Conservation (phyloP, 768 basidiomycete species). For the Russula earlei region DNA sequence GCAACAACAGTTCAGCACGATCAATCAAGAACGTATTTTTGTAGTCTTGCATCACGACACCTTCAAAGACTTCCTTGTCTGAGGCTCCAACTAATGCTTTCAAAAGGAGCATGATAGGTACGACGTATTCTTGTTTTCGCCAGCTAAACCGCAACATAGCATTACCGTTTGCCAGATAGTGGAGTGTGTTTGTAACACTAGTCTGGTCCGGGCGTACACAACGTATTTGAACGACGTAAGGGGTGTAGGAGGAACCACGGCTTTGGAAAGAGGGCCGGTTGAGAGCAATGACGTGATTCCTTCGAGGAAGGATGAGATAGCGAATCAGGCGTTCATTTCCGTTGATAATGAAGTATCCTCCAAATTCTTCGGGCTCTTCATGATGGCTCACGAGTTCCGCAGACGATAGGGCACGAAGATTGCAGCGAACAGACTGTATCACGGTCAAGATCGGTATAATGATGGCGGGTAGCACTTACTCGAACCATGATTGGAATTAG, state of each 20-base stretch:
- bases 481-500: constrained; percentile 94
- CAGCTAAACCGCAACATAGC: constrained; percentile 96
- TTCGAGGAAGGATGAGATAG: constrained; percentile 90
- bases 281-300: constrained; percentile 92
- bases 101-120: constrained; percentile 93
- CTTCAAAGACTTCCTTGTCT: constrained; percentile 95
- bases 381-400: constrained; percentile 79
- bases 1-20: constrained; percentile 85
- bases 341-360: constrained; percentile 97
- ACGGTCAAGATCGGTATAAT: not conserved
- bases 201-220: constrained; percentile 92
- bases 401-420: constrained; percentile 77
- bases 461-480: constrained; percentile 40
- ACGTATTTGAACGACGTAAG: constrained; percentile 90
- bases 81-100: constrained; percentile 87
- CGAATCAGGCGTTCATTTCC: constrained; percentile 98
- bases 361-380: constrained; percentile 98
- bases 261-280: constrained; percentile 84
- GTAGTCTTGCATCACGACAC: constrained; percentile 93
- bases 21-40: constrained; percentile 96
- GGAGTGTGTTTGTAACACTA: constrained; percentile 89
- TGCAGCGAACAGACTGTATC: constrained; percentile 79
- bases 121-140: constrained; percentile 97
- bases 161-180: constrained; percentile 92
- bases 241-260: constrained; percentile 91